phyloP scores from a whole-genome alignment of 495 filamentous ascomycete genomes.

The Xylaria grammica region DNA sequence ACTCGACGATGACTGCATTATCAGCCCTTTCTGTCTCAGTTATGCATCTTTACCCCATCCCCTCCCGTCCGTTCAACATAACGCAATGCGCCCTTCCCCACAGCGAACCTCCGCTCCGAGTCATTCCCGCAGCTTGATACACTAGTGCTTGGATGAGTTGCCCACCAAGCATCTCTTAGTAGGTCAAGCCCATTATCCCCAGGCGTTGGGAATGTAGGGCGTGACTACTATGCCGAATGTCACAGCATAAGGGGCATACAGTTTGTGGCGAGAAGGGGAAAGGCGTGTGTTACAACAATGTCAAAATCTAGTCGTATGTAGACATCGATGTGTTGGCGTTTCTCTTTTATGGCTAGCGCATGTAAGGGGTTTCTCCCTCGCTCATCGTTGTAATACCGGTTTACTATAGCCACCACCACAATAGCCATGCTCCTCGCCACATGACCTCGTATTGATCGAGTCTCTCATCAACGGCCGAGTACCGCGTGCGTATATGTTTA shows the following conservation, averaged over 20 bases:
- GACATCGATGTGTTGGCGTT: background rate
- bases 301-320: background rate
- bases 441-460: background rate
- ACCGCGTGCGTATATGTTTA: background rate
- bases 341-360: background rate
- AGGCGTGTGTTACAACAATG: background rate
- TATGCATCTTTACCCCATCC: background rate
- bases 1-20: constrained; percentile 8
- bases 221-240: constrained; percentile 11
- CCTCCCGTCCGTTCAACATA: constrained; percentile 13
- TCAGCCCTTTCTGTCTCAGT: background rate
- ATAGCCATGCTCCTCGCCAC: background rate
- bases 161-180: background rate
- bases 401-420: background rate
- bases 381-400: background rate
- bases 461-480: background rate
- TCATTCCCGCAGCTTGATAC: constrained; percentile 8
- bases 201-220: background rate
- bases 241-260: background rate
- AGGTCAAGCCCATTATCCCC: background rate
- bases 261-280: background rate
- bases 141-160: too few relatives aligned
- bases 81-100: constrained; percentile 15
- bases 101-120: constrained; percentile 12
- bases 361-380: constrained; percentile 2